Evolutionary conservation across 164 flowering plant species (phyloP), one percentile per base, ranked within the genome.

Genomic region (Akebia trifoliata): DNA sequence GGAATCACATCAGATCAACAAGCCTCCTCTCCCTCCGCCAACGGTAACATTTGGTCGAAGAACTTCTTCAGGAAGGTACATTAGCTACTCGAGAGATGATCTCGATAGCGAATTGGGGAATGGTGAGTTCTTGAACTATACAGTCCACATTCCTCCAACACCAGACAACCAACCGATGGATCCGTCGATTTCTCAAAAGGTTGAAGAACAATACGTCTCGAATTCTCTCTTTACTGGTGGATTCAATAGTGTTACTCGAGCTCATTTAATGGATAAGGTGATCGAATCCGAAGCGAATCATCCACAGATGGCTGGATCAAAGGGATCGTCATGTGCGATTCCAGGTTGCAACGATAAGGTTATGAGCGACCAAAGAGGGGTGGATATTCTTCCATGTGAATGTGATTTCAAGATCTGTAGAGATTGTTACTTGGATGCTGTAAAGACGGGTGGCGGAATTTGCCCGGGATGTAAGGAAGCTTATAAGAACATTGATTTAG

Each of bases 291-390:
- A 84, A 51, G 50, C 75, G 0, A 78, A 22, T 59, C 85, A 84
- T 64, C 85, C 85, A 0, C 90, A 84, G 64, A 84, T 84, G 90
- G 86, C 90, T 21, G 86, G 90, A 5, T 72, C 76, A 0, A 84
- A 78, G 59, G 86, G 90, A 6, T 78, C 85, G 4, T 68, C 75
- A 2, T 83, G 88, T 56, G 60, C 76, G 0, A 60, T 83, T 6
- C 72, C 56, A 1, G 83, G 79, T 9, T 81, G 88, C 45, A 79
- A 80, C 67, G 78, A 73, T 0, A 83, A 80, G 62, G 76, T 81
- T 21, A 76, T 80, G 85, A 73, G 76, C 32, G 83, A 83, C 53
- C 85, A 76, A 63, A 66, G 85, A 38, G 85, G 88, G 8, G 54
- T 37, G 9, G 88, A 82, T 53, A 70, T 83, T 28, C 71, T 75